Evolutionary conservation across 1,139 yeast species (phyloP).

Genomic region (Saccharomyces pastorianus): DNA sequence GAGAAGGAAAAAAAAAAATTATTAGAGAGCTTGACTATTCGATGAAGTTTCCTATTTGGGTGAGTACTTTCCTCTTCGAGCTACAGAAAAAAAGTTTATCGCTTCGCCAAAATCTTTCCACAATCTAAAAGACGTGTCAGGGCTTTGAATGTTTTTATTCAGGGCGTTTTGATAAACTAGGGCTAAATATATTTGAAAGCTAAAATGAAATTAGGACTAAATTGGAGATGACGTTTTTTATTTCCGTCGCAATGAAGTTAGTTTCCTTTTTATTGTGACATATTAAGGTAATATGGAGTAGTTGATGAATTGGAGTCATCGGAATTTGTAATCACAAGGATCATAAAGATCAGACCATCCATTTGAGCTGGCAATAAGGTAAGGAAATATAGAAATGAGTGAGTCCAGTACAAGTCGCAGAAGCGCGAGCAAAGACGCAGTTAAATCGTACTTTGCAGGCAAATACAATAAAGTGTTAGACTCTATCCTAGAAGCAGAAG

Average conservation of each 20-base stretch:
- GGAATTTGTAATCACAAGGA: background rate
- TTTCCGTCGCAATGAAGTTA: too few relatives aligned
- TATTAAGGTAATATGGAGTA: too few relatives aligned
- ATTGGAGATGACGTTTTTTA: too few relatives aligned
- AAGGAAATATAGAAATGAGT: background rate
- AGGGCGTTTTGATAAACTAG: too few relatives aligned
- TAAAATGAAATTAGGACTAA: too few relatives aligned
- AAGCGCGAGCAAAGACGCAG: slow-evolving; percentile 6
- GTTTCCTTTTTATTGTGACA: too few relatives aligned
- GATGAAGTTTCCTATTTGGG: background rate
- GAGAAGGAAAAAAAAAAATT: background rate
- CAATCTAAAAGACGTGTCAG: background rate
- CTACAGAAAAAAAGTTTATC: background rate
- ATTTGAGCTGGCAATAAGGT: background rate
- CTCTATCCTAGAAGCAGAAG: slow-evolving; percentile 19
- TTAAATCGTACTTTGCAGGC: slow-evolving; percentile 16
- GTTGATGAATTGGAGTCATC: too few relatives aligned
- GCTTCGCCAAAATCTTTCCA: background rate
- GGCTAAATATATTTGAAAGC: too few relatives aligned
- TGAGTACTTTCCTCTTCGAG: background rate
- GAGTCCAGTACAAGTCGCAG: slow-evolving; percentile 1
- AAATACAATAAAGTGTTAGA: slow-evolving; percentile 25
- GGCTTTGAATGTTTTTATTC: background rate
- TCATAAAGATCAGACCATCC: too few relatives aligned
- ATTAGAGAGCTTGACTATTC: background rate